These are phyloP conservation scores for Nemophila menziesii DNA, from an alignment of 257 asterid species.

Conservation along the genomic window DNA sequence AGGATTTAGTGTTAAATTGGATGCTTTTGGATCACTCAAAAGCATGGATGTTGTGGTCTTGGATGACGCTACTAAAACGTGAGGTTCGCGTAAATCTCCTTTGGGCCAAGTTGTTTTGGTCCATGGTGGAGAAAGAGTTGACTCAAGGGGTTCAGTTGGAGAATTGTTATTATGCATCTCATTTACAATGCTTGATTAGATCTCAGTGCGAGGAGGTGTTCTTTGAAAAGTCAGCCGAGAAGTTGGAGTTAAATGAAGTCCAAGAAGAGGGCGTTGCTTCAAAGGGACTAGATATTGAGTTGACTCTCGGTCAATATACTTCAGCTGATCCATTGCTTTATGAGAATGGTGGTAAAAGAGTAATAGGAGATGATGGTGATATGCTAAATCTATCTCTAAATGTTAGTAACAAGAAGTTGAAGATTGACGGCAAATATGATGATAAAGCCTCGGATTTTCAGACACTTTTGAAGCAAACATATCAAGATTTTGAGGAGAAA, in stretches of 20 bases:
- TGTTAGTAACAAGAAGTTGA: constrained; percentile 47
- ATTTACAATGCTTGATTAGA: constrained; percentile 50
- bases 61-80: constrained; percentile 47
- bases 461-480: too few relatives aligned
- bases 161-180: too few relatives aligned
- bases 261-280: constrained; percentile 11
- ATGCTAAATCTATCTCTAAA: constrained; percentile 22
- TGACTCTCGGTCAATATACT: constrained; percentile 60
- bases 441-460: constrained; percentile 36
- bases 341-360: constrained; percentile 49
- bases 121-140: too few relatives aligned
- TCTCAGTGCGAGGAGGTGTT: constrained; percentile 33
- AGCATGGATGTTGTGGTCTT: constrained; percentile 49
- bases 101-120: too few relatives aligned
- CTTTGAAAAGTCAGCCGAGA: constrained; percentile 21
- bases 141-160: too few relatives aligned
- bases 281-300: constrained; percentile 49
- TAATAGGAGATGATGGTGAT: constrained; percentile 46
- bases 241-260: constrained; percentile 13
- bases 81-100: constrained; percentile 82
- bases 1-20: too few relatives aligned
- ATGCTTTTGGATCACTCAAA: constrained; percentile 79
- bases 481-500: too few relatives aligned
- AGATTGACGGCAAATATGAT: constrained; percentile 49
- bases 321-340: constrained; percentile 25